Base-by-base conservation (phyloP, 2,329 filamentous ascomycete genomes). In the Nemania serpens region DNA sequence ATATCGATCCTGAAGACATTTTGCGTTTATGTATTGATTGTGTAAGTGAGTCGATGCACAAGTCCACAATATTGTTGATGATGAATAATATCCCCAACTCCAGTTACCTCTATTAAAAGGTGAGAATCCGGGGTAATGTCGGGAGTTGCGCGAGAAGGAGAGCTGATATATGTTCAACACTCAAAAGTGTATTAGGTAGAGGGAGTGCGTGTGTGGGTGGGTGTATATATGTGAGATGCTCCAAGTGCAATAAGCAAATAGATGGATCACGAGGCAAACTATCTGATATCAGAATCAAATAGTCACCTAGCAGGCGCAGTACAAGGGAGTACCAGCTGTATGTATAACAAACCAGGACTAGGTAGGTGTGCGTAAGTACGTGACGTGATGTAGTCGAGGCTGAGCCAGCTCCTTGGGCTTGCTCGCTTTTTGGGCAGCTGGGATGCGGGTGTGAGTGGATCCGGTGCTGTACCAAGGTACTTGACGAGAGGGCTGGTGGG, bases 1-100 rank as follows among this genome's bases (percentile, higher is more conserved):
- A 76, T 63, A 76, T 76, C 66, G 73, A 70, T 74, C 76, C 74
- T 69, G 79, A 80, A 66, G 78, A 77, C 82, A 84, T 84, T 68
- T 49, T 77, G 69, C 11, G 13, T 7, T n/a, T 11, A 12, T 62
- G 56, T 64, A 53, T 74, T 39, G 15, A 53, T 74, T 39, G 15
- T 39, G 69, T 65, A 58, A 72, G 66, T 72, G 68, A 64, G 54
- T 64, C 58, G 62, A 64, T 65, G 58, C 36, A n/a, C 13, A n/a
- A 5, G 37, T 29, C 57, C 37, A 33, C 54, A 29, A 43, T 20
- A 34, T 39, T 45, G 53, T 34, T n/a, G 41, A 37, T 37, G 48
- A 37, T 36, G 47, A 50, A 20, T 56, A 34, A 51, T 39, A 39
- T 46, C 18, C 56, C 49, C 46, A 25, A 29, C 36, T 20, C 34